phyloP scores from a whole-genome alignment of 1,284 basidiomycete genomes.

The Somion occarium region DNA sequence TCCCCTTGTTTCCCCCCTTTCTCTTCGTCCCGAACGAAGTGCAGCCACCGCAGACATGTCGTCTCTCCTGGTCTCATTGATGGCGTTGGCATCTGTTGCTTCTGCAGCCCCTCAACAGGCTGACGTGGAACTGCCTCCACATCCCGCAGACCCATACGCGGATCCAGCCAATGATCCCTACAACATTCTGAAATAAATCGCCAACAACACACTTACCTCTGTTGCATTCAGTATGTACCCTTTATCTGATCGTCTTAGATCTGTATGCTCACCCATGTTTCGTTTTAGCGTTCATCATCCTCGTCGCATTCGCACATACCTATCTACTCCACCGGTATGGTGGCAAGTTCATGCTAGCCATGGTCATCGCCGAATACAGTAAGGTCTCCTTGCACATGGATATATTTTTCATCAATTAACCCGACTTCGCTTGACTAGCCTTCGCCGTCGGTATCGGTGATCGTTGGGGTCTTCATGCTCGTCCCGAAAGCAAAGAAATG shows the following conservation, averaged over 20 bases:
- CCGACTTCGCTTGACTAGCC: not conserved
- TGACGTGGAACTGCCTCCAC: too few relatives aligned
- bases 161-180: constrained; percentile 48
- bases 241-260: not conserved
- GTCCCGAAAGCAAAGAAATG: constrained; percentile 27
- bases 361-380: constrained; percentile 60
- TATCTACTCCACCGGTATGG: constrained; percentile 42
- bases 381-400: constrained; percentile 17
- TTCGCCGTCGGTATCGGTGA: constrained; percentile 46
- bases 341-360: constrained; percentile 54
- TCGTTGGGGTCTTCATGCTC: constrained; percentile 40
- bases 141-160: not conserved
- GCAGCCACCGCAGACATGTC: not conserved
- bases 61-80: not conserved
- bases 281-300: constrained; percentile 38
- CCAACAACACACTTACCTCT: constrained; percentile 47
- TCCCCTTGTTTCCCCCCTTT: not conserved
- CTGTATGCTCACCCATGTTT: too few relatives aligned
- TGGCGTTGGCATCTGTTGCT: too few relatives aligned
- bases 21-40: not conserved
- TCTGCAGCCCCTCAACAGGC: too few relatives aligned
- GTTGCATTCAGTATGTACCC: constrained; percentile 39
- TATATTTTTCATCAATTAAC: not conserved
- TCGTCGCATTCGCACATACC: constrained; percentile 44
- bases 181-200: constrained; percentile 55